Conservation (phyloP, 1,284 basidiomycete species). For the Ustilago shanxiensis region DNA sequence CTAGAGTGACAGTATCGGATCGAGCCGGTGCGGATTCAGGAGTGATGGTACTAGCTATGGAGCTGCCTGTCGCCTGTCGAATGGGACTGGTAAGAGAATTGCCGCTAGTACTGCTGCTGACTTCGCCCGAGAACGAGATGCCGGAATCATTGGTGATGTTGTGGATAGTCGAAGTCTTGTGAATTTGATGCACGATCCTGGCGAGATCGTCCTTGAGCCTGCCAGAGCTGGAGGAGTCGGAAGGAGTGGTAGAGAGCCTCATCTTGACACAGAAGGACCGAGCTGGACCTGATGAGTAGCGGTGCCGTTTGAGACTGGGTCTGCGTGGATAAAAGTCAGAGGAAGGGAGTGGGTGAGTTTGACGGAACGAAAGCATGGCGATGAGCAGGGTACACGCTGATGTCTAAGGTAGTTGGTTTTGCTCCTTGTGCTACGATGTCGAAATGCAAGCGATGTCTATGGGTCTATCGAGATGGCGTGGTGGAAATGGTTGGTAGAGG, state of each 20-base stretch:
- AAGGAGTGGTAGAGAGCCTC: conserved; percentile 12
- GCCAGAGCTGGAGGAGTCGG: conserved; percentile 15
- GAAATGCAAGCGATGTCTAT: background rate
- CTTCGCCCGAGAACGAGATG: conserved; percentile 40
- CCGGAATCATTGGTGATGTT: conserved; percentile 54
- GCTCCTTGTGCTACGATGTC: background rate
- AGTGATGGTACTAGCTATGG: conserved; percentile 52
- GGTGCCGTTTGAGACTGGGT: conserved; percentile 31
- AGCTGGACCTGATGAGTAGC: conserved; percentile 19
- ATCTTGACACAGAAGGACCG: conserved; percentile 34
- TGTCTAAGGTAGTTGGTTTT: conserved; percentile 1
- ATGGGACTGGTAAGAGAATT: background rate
- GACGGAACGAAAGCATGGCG: conserved; percentile 36
- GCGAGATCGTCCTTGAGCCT: conserved; percentile 32
- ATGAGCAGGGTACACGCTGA: background rate
- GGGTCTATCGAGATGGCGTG: background rate
- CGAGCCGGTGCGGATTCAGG: conserved; percentile 34
- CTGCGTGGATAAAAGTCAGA: conserved; percentile 13
- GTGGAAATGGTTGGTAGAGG: background rate
- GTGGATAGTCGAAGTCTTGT: conserved; percentile 45
- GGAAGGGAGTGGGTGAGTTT: conserved; percentile 24
- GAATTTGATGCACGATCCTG: conserved; percentile 32
- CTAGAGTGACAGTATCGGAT: conserved; percentile 27
- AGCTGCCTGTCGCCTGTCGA: conserved; percentile 41
- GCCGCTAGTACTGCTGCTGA: no score